Evolutionary conservation across 202 grass and related monocot species (phyloP).

Genomic region (Eragrostis tef): DNA sequence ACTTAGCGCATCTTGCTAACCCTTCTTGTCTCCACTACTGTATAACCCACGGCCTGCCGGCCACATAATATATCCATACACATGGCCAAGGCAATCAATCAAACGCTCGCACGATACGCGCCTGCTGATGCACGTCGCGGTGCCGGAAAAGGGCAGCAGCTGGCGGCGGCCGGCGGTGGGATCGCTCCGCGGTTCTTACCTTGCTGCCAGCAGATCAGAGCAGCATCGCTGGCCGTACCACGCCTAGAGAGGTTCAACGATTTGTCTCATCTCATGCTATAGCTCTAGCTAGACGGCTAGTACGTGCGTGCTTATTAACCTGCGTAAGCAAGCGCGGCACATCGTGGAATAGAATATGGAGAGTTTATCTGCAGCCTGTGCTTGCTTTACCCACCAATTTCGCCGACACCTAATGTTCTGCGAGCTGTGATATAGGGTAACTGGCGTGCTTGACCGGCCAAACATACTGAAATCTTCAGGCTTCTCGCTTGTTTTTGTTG

Average conservation of each 20-base stretch:
- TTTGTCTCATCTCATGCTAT: not conserved
- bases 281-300: not conserved
- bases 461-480: not conserved
- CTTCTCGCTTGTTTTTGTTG: not conserved
- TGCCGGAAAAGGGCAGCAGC: not conserved
- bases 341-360: not conserved
- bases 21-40: not conserved
- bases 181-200: conserved; percentile 3
- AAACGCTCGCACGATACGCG: not conserved
- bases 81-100: not conserved
- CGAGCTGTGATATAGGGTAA: not conserved
- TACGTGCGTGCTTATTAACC: not conserved
- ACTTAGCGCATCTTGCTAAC: not conserved
- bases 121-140: conserved; percentile 4
- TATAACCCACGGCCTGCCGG: not conserved
- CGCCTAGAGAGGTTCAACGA: conserved; percentile 1
- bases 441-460: conserved; percentile 30
- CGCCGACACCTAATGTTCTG: not conserved
- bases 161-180: not conserved
- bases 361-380: not conserved
- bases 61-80: not conserved
- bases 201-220: not conserved
- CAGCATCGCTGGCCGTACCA: too few species aligned
- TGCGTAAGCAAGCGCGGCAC: not conserved
- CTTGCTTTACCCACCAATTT: conserved; percentile 8